Percentiles rank a stretch among this genome's conserved stretches.
Evolutionary conservation across 1,139 yeast species (phyloP).

Genomic region (Hemisphaericaspora subhashii): DNA sequence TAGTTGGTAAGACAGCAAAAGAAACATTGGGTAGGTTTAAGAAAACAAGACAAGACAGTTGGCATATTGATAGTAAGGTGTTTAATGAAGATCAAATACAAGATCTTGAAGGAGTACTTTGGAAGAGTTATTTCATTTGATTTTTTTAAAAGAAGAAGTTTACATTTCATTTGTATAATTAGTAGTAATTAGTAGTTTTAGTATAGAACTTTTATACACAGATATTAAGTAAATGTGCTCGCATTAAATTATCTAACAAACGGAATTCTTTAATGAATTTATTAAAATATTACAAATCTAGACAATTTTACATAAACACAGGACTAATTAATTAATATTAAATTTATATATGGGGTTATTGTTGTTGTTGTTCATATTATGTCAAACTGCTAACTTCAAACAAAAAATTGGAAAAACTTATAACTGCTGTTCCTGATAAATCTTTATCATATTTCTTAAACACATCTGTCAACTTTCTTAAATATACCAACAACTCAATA

Average conservation of each 20-base stretch:
- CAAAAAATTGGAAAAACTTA: constrained; percentile 75
- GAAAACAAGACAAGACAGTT: constrained; percentile 91
- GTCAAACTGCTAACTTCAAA: constrained; percentile 55
- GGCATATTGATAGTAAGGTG: constrained; percentile 85
- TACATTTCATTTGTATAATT: neutral
- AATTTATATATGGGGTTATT: neutral
- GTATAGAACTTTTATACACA: neutral
- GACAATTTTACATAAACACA: too few relatives aligned
- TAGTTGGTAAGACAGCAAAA: constrained; percentile 84
- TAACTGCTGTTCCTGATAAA: constrained; percentile 74
- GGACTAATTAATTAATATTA: too few relatives aligned
- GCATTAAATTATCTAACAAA: too few relatives aligned
- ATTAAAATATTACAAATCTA: too few relatives aligned
- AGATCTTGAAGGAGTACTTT: constrained; percentile 89
- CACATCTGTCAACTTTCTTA: constrained; percentile 73
- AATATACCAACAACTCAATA: constrained; percentile 76
- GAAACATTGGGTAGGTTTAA: constrained; percentile 80
- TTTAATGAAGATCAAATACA: constrained; percentile 82
- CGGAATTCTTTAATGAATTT: too few relatives aligned
- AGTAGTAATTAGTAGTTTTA: neutral
- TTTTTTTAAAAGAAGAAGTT: neutral
- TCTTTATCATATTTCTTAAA: constrained; percentile 78
- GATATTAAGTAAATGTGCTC: too few relatives aligned
- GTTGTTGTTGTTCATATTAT: too few relatives aligned
- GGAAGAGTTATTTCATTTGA: constrained; percentile 88